phyloP scores from a whole-genome alignment of 768 basidiomycete species.

The Mycena haematopus region DNA sequence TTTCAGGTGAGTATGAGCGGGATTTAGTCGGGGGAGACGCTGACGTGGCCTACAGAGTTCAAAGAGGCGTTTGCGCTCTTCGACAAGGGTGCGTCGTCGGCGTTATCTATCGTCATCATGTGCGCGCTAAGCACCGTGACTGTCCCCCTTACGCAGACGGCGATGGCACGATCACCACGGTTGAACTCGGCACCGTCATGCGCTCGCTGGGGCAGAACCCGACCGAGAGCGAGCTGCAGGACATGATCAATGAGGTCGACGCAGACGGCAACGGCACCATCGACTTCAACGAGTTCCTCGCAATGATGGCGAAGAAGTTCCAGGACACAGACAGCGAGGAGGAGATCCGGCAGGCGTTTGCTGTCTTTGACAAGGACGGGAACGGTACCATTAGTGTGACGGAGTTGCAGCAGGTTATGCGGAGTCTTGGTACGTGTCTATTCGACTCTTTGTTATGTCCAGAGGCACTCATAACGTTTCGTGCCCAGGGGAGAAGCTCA shows the following conservation, averaged over 20 bases:
- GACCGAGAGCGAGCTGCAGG: conserved; percentile 88
- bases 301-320: conserved; percentile 65
- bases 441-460: background rate
- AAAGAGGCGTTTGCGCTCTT: conserved; percentile 99
- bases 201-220: conserved; percentile 92
- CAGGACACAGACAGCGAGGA: conserved; percentile 88
- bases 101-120: conserved; percentile 17
- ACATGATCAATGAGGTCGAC: conserved; percentile 96
- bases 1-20: conserved; percentile 67
- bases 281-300: conserved; percentile 84
- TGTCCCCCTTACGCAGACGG: conserved; percentile 58
- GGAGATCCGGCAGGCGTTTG: conserved; percentile 96
- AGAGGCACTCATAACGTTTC: conserved; percentile 1
- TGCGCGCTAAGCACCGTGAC: background rate
- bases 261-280: conserved; percentile 85
- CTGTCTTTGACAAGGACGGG: conserved; percentile 95
- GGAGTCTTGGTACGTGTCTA: conserved; percentile 71
- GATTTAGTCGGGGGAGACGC: background rate
- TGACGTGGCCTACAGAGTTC: conserved; percentile 68
- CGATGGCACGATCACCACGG: conserved; percentile 92
- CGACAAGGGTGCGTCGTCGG: conserved; percentile 76
- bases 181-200: conserved; percentile 93
- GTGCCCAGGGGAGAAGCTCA: conserved; percentile 70
- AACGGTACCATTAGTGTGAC: conserved; percentile 88
- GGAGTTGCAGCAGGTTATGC: conserved; percentile 93